Base-by-base conservation (phyloP, 2,329 filamentous ascomycete genomes). In the Trichoderma lentiforme region DNA sequence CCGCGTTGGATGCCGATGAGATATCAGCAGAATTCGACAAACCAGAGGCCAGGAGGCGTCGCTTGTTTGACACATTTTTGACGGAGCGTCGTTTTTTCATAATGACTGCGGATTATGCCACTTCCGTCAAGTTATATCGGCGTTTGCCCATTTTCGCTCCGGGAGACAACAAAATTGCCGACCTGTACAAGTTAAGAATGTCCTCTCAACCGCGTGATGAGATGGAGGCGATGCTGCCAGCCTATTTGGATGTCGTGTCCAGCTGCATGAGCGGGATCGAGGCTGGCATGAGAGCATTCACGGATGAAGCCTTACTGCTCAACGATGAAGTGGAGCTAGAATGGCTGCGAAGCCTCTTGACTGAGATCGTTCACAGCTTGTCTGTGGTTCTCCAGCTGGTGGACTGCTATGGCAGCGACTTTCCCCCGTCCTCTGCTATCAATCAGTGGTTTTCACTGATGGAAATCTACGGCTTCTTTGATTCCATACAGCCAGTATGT, bases 401-500 rank as follows among this genome's bases (percentile, higher is more conserved):
- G 39, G 90, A 92, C 74, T 82, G 87, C 61, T 86, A 87, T 65
- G 80, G 84, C 47, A 82, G 82, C 21, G 81, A 85, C 61, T 87
- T 93, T 76, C 84, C 89, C 14, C 84, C 89, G 18, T 85, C 88
- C 21, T 83, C 86, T 15, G 80, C 90, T 7, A 85, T 94, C 21
- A 83, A 88, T 51, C 85, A 88, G 74, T 97, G 94, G 94, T 94
- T 95, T 76, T 83, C 86, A n/a, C 82, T 95, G 64, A 90, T 95
- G 85, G 84, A 87, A 56, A 84, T 88, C 15, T 90, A 89, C 77
- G 83, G 82, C 65, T 97, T 97, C 78, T 87, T 98, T 74, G 88
- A 91, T 71, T 83, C 85, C 11, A 84, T 95, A 62, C 82, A 83
- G 71, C 80, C 82, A 30, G 79, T 82, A 71, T 51, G 80, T 78